These are phyloP conservation scores for Glaciozyma martinii DNA, from an alignment of 768 basidiomycete genomes.

Conservation along the genomic window DNA sequence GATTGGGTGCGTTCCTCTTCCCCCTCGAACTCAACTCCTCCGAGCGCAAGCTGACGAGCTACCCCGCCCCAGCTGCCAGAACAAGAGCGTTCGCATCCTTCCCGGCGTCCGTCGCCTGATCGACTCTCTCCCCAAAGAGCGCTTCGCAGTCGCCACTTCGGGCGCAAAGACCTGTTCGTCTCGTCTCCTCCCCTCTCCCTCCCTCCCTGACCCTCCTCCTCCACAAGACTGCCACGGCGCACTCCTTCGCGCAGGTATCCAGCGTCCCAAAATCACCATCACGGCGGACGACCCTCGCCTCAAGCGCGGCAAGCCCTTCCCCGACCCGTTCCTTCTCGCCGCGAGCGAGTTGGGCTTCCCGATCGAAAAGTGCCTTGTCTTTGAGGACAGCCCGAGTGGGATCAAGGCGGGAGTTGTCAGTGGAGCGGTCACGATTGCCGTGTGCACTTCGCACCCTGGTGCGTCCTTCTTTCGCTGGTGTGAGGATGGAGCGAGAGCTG, in stretches of 20 bases:
- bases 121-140: constrained; percentile 55
- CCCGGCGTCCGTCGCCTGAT: constrained; percentile 62
- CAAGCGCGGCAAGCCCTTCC: constrained; percentile 45
- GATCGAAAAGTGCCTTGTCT: constrained; percentile 45
- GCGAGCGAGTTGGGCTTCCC: constrained; percentile 38
- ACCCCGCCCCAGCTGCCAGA: constrained; percentile 11
- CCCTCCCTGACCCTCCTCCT: neutral
- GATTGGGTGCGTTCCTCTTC: constrained; percentile 13
- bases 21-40: no score
- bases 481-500: neutral
- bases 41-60: neutral
- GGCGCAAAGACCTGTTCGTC: constrained; percentile 59
- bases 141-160: constrained; percentile 64
- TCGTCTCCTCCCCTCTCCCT: neutral
- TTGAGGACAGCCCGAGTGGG: constrained; percentile 41
- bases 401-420: constrained; percentile 40
- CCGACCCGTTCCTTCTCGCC: constrained; percentile 40
- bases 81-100: constrained; percentile 50
- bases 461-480: neutral
- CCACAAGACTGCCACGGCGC: constrained; percentile 49
- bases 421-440: constrained; percentile 39
- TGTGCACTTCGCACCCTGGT: constrained; percentile 39
- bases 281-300: constrained; percentile 68
- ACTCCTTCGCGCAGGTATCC: constrained; percentile 61
- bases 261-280: constrained; percentile 58